Percentiles rank a stretch among this genome's conserved stretches.
Conservation (phyloP, 495 filamentous ascomycete genomes). For the Penicillium herquei region DNA sequence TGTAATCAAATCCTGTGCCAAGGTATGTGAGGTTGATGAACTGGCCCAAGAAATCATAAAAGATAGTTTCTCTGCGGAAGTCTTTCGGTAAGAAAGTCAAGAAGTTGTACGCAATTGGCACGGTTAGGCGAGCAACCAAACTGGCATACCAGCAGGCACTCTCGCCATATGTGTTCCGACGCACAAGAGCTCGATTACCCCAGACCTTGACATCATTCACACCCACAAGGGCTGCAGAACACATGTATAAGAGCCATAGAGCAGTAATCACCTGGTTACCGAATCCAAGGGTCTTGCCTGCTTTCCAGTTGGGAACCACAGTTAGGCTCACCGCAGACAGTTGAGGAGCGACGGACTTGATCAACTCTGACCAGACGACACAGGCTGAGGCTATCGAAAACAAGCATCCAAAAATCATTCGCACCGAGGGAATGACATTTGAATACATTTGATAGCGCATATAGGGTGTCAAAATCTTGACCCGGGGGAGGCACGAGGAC, state of each 20-base stretch:
- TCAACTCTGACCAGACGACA: conserved; percentile 88
- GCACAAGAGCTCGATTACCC: conserved; percentile 88
- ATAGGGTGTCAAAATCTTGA: conserved; percentile 73
- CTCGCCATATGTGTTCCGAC: conserved; percentile 84
- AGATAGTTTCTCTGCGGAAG: conserved; percentile 69
- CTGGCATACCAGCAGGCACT: conserved; percentile 93
- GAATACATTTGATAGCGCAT: conserved; percentile 77
- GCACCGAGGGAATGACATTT: conserved; percentile 63
- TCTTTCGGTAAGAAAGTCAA: conserved; percentile 74
- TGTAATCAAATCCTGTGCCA: conserved; percentile 78
- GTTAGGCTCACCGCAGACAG: conserved; percentile 82
- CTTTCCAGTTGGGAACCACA: conserved; percentile 72
- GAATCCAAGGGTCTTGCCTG: conserved; percentile 72
- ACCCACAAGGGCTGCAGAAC: conserved; percentile 75
- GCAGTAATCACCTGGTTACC: conserved; percentile 80
- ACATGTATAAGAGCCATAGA: conserved; percentile 93
- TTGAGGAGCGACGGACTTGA: conserved; percentile 71
- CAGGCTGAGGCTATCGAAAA: conserved; percentile 72
- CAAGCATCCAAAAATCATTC: conserved; percentile 58
- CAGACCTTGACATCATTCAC: conserved; percentile 90
- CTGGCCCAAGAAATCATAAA: conserved; percentile 81
- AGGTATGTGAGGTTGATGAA: conserved; percentile 83
- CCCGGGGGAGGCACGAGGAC: conserved; percentile 52
- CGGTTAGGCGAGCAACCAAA: conserved; percentile 84
- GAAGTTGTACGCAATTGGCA: conserved; percentile 94